Conservation (phyloP, 306 rosid species). For the Prosopis cineraria region DNA sequence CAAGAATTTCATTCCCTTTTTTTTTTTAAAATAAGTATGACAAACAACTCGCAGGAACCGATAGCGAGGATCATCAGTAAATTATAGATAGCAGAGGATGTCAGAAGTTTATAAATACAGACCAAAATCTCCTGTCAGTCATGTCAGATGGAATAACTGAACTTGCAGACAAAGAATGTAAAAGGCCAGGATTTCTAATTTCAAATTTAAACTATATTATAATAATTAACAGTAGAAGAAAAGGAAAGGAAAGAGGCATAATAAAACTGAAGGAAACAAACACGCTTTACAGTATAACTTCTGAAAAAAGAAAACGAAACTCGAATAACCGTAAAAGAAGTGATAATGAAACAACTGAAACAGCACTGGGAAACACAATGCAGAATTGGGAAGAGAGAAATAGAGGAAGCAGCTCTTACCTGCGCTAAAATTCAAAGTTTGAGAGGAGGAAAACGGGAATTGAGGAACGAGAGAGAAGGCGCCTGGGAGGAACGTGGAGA, state of each 20-base stretch:
- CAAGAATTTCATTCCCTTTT: background rate
- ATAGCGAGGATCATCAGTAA: background rate
- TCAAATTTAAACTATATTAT: background rate
- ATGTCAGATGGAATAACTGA: background rate
- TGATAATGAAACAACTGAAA: background rate
- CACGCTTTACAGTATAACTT: constrained; percentile 4
- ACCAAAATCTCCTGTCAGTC: background rate
- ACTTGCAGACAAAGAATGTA: background rate
- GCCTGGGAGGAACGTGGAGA: background rate
- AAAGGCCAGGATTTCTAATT: background rate
- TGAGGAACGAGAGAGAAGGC: background rate
- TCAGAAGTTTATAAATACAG: background rate
- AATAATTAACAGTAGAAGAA: background rate
- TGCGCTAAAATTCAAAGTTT: background rate
- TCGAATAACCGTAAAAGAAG: background rate
- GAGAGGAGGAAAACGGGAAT: background rate
- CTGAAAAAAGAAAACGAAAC: background rate
- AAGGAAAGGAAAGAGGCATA: background rate
- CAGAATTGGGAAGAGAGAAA: background rate
- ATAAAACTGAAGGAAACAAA: background rate
- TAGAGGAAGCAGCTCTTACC: background rate
- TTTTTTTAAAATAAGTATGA: background rate
- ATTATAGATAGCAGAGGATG: background rate
- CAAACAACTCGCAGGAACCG: background rate
- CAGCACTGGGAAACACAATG: background rate